A percentile compares a stretch with the other conserved stretches of the same genome.
Evolutionary conservation across 179 eudicot genomes (phyloP).

Genomic region (Vitellaria paradoxa): DNA sequence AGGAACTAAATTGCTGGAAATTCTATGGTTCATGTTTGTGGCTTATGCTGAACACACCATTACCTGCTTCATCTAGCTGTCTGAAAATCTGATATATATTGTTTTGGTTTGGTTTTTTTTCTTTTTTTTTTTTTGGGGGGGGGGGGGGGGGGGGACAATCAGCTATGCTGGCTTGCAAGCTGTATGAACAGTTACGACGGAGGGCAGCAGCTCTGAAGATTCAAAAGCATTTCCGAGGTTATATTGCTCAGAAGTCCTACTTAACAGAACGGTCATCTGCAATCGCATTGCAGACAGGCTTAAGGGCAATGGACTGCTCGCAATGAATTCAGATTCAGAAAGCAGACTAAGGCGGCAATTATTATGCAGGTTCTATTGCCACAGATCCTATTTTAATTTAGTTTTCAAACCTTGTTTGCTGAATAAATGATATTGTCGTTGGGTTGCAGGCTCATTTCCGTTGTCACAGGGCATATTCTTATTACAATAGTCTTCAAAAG

Average conservation of each 20-base stretch:
- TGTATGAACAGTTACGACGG: constrained; percentile 66
- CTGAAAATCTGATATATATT: no score
- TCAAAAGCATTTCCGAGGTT: constrained; percentile 77
- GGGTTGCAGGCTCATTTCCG: constrained; percentile 71
- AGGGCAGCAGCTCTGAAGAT: constrained; percentile 87
- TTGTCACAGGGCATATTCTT: constrained; percentile 61
- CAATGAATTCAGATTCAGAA: constrained; percentile 75
- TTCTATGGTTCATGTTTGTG: neutral
- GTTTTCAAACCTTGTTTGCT: neutral
- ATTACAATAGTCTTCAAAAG: constrained; percentile 75
- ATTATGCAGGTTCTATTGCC: constrained; percentile 67
- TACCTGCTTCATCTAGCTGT: constrained; percentile 4
- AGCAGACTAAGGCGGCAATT: constrained; percentile 83
- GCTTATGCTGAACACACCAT: neutral
- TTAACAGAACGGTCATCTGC: constrained; percentile 46
- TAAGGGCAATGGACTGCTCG: constrained; percentile 93
- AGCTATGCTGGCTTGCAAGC: constrained; percentile 81
- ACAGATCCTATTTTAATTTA: neutral
- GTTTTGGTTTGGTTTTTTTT: no score
- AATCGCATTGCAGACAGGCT: constrained; percentile 76
- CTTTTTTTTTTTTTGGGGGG: neutral
- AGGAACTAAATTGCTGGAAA: neutral
- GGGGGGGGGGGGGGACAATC: constrained; percentile 8
- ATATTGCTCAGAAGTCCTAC: constrained; percentile 57
- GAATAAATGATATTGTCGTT: constrained; percentile 19